phyloP scores from a whole-genome alignment of 2,329 filamentous ascomycete species.

The Clathrospora elynae region DNA sequence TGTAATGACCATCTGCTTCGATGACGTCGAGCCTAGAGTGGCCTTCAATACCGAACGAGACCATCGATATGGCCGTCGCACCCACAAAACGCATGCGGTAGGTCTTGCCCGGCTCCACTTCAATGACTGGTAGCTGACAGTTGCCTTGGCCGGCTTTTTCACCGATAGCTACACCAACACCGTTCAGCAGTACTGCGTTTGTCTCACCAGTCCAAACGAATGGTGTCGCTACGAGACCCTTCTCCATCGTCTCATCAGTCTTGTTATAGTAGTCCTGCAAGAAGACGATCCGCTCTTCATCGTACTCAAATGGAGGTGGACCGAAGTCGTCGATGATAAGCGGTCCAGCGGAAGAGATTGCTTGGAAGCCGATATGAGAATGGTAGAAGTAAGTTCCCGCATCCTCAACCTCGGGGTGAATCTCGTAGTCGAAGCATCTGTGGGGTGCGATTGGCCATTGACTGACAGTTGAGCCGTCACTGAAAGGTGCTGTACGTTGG shows the following conservation, averaged over 20 bases:
- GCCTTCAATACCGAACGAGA: constrained; percentile 62
- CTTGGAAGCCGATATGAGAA: constrained; percentile 68
- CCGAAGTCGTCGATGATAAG: constrained; percentile 62
- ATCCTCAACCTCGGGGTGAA: constrained; percentile 58
- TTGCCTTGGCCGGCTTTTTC: constrained; percentile 42
- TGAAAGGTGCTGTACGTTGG: constrained; percentile 64
- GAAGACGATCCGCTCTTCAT: constrained; percentile 63
- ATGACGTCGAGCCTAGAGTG: constrained; percentile 64
- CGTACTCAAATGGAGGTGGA: constrained; percentile 61
- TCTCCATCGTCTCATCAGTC: constrained; percentile 58
- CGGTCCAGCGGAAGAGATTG: constrained; percentile 61
- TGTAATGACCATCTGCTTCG: constrained; percentile 62
- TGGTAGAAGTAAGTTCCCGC: constrained; percentile 72
- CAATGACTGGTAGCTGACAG: constrained; percentile 59
- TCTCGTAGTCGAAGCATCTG: constrained; percentile 71
- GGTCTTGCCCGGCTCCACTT: constrained; percentile 63
- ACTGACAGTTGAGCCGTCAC: constrained; percentile 66
- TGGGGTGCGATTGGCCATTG: constrained; percentile 69
- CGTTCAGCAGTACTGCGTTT: constrained; percentile 63
- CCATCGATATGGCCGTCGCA: constrained; percentile 59
- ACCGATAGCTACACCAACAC: constrained; percentile 54
- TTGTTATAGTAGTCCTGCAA: constrained; percentile 64
- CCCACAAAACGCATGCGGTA: constrained; percentile 68
- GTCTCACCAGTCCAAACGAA: constrained; percentile 66
- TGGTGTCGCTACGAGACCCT: constrained; percentile 55